Evolutionary conservation across 2,329 filamentous ascomycete species (phyloP).

Genomic region (Tolypocladium cylindrosporum): DNA sequence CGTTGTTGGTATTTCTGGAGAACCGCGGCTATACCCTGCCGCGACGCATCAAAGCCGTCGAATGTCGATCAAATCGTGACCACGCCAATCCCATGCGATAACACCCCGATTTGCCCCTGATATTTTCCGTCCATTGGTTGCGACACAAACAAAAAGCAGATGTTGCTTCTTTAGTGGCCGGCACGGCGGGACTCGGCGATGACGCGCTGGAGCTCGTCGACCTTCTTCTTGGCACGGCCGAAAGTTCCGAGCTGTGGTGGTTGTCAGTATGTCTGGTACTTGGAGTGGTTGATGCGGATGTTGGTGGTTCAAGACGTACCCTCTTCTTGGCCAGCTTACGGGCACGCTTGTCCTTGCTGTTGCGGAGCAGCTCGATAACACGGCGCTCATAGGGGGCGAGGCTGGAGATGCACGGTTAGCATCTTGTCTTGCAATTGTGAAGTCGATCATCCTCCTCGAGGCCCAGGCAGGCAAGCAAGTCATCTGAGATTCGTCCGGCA

Average conservation of each 20-base stretch:
- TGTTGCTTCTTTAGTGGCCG: constrained; percentile 41
- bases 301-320: constrained; percentile 42
- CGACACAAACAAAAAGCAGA: neutral
- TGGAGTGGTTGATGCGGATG: neutral
- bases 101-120: constrained; percentile 5
- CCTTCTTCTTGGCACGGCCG: constrained; percentile 98
- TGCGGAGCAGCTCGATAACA: constrained; percentile 97
- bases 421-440: neutral
- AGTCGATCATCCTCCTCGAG: neutral
- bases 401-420: constrained; percentile 33
- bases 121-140: neutral
- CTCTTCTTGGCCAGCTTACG: constrained; percentile 99
- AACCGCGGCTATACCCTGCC: constrained; percentile 21
- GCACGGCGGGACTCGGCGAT: constrained; percentile 85
- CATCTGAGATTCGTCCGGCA: neutral
- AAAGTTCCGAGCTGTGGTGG: constrained; percentile 80
- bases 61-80: constrained; percentile 22
- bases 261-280: constrained; percentile 8
- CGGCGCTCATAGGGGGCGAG: constrained; percentile 95
- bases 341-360: constrained; percentile 98
- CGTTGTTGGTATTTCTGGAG: constrained; percentile 23
- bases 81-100: constrained; percentile 25
- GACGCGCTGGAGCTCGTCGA: constrained; percentile 96
- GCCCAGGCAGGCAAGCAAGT: neutral
- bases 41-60: constrained; percentile 20